These are phyloP conservation scores for Podaxis pistillaris DNA, from an alignment of 768 basidiomycete genomes.

Conservation along the genomic window DNA sequence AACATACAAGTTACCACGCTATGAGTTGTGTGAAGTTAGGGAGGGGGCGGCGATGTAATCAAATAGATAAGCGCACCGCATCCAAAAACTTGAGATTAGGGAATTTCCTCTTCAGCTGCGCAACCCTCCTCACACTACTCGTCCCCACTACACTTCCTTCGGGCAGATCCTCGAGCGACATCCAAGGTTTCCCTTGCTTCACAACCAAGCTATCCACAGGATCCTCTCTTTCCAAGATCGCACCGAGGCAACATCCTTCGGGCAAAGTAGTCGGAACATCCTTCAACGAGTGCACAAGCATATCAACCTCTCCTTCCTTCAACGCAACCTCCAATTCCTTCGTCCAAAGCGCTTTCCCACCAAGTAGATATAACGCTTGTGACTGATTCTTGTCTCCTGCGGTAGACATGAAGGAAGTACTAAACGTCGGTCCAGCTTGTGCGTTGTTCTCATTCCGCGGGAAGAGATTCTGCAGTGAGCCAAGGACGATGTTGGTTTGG, in stretches of 20 bases:
- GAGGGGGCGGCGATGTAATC: background rate
- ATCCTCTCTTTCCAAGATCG: slow-evolving; percentile 84
- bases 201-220: slow-evolving; percentile 88
- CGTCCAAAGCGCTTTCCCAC: slow-evolving; percentile 95
- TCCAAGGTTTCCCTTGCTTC: slow-evolving; percentile 68
- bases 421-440: slow-evolving; percentile 34
- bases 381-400: slow-evolving; percentile 92
- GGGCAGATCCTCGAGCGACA: slow-evolving; percentile 77
- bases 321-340: slow-evolving; percentile 91
- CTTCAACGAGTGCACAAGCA: slow-evolving; percentile 91
- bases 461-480: slow-evolving; percentile 55
- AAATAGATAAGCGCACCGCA: slow-evolving; percentile 58
- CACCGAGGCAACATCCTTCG: slow-evolving; percentile 80
- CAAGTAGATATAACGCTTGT: slow-evolving; percentile 80
- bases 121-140: slow-evolving; percentile 88
- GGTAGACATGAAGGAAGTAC: slow-evolving; percentile 51
- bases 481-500: slow-evolving; percentile 82
- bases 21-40: slow-evolving; percentile 7
- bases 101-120: slow-evolving; percentile 80
- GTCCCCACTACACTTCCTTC: slow-evolving; percentile 92
- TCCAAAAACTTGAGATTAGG: slow-evolving; percentile 80
- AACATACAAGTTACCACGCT: slow-evolving; percentile 88
- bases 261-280: slow-evolving; percentile 91
- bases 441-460: slow-evolving; percentile 41
- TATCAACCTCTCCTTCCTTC: slow-evolving; percentile 70